phyloP scores from a whole-genome alignment of 1,284 basidiomycete species.

The Mrakiaceae sp. region DNA sequence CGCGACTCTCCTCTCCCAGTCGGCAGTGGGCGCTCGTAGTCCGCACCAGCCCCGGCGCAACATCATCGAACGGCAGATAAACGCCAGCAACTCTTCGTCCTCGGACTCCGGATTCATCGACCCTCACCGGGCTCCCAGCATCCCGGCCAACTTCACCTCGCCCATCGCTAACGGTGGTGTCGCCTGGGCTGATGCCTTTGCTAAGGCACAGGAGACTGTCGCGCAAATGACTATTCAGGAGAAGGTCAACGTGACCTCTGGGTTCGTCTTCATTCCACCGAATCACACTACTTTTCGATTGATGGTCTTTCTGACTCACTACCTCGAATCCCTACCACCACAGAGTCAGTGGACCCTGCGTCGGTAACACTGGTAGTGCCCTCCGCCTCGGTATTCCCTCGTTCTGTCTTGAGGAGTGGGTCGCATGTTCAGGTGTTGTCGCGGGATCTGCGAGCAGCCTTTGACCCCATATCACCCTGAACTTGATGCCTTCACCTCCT shows the following conservation, averaged over 20 bases:
- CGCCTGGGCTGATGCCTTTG: constrained; percentile 24
- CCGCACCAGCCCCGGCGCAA: too few relatives aligned
- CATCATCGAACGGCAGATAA: background rate
- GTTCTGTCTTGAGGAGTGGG: constrained; percentile 48
- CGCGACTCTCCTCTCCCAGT: background rate
- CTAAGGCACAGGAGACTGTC: constrained; percentile 31
- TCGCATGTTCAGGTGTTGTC: too few relatives aligned
- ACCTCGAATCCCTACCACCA: background rate
- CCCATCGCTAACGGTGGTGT: constrained; percentile 3
- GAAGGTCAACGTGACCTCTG: constrained; percentile 26
- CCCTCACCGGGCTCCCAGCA: constrained; percentile 6
- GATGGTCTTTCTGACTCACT: background rate
- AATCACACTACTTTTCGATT: background rate
- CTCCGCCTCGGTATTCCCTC: constrained; percentile 42
- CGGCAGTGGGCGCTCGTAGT: background rate
- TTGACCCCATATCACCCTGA: too few relatives aligned
- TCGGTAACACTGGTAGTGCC: constrained; percentile 45
- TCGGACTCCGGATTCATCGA: background rate
- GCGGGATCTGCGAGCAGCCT: too few relatives aligned
- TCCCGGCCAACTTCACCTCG: constrained; percentile 5
- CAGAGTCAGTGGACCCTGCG: constrained; percentile 41
- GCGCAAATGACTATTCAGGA: constrained; percentile 37
- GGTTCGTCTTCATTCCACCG: background rate
- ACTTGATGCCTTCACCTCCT: too few relatives aligned
- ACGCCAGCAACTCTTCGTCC: background rate